Evolutionary conservation across 2,329 filamentous ascomycete species (phyloP), one percentile per base, ranked within the genome.

Genomic region (Scedosporium apiospermum): DNA sequence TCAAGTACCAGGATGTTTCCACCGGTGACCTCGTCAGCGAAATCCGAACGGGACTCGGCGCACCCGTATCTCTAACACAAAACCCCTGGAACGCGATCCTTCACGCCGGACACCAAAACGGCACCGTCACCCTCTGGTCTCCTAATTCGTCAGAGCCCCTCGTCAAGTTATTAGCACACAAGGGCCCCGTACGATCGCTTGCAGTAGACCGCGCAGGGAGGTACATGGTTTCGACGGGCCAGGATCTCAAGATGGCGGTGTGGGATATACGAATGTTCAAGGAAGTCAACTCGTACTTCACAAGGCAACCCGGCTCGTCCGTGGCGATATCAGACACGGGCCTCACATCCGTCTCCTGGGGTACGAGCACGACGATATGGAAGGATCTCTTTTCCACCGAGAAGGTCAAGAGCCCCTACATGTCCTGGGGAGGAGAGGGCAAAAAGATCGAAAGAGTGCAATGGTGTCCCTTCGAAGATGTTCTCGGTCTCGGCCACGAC

Each of bases 191-290:
- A 3, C 86, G 93, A 62, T 88, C 90, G 10, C 73, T 97, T 58
- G 90, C 91, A 1, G 82, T 98, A 51, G 93, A 99, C 71, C 84
- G 93, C 64, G 90, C 93, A 72, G 95, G 95, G 23, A 86, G 89
- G 63, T 99, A 97, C 77, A 97, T 98, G 93, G 91, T 96, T 10
- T 91, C 92, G 3, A 88, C 91, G 0, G 93, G 93, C 1, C 91
- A 96, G 72, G 93, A 97, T 72, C 81, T 87, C 67, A 91, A 89
- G 71, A 96, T 96, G 89, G 87, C 89, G n/a, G 87, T 96, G 12
- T 97, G 93, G 92, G 93, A 98, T 72, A 88, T 98, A 65, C 86
- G 93, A 53, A 96, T 91, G 83, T 95, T 96, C 79, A 91, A 89
- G 68, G 91, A 96, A 71, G 88, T 99, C 27, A 90, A 95, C 76